Conservation (phyloP, 1,284 basidiomycete genomes). For the Schizophyllum commune region DNA sequence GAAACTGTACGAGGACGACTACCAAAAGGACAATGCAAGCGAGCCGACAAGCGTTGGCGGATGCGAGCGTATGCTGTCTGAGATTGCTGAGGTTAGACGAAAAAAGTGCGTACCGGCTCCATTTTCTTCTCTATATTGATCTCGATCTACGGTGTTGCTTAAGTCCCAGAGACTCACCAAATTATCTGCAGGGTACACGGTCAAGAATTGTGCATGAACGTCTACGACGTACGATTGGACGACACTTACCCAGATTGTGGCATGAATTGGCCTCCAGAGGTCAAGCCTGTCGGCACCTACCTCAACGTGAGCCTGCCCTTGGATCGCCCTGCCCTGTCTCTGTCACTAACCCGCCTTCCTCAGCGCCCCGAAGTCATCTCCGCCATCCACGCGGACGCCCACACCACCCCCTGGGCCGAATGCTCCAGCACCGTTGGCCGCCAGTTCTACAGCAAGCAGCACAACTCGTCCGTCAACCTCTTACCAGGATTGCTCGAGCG, state of each 20-base stretch:
- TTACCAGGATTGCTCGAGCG: slow-evolving; percentile 75
- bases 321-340: neutral
- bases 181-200: slow-evolving; percentile 53
- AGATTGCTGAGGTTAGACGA: slow-evolving; percentile 55
- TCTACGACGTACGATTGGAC: slow-evolving; percentile 89
- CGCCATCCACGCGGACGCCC: slow-evolving; percentile 77
- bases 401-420: slow-evolving; percentile 85
- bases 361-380: slow-evolving; percentile 75
- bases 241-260: slow-evolving; percentile 89
- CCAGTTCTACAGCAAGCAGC: slow-evolving; percentile 50
- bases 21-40: slow-evolving; percentile 21
- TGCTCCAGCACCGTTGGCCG: slow-evolving; percentile 67
- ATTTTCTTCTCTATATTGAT: neutral
- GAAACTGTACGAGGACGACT: too few relatives aligned
- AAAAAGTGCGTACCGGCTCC: slow-evolving; percentile 44
- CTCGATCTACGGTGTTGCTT: neutral
- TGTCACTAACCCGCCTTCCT: neutral
- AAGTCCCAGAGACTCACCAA: neutral
- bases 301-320: slow-evolving; percentile 55
- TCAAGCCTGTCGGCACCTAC: slow-evolving; percentile 71
- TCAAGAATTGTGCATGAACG: slow-evolving; percentile 78
- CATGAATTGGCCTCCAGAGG: slow-evolving; percentile 95
- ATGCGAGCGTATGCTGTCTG: slow-evolving; percentile 64
- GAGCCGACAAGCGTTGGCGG: slow-evolving; percentile 57
- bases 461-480: slow-evolving; percentile 69